Percentiles rank a stretch among this genome's conserved stretches.
phyloP scores from a whole-genome alignment of 2,329 filamentous ascomycete genomes.

The Aspergillus awamori region DNA sequence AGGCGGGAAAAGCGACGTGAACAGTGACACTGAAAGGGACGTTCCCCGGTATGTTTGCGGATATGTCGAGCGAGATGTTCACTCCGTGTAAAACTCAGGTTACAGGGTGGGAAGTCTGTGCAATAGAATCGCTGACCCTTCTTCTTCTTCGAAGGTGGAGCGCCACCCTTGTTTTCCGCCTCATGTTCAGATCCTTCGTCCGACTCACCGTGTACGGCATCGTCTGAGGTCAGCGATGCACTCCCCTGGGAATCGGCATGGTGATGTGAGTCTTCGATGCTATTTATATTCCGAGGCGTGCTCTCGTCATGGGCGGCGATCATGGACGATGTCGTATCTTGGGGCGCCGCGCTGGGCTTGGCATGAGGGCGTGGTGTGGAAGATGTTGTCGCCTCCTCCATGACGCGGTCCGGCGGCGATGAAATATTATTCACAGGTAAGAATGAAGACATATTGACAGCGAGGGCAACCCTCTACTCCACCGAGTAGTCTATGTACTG shows the following conservation, averaged over 20 bases:
- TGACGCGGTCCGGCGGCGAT: conserved; percentile 46
- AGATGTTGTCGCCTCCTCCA: conserved; percentile 59
- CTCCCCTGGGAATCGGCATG: conserved; percentile 43
- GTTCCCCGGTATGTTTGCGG: conserved; percentile 96
- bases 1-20: conserved; percentile 88
- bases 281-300: conserved; percentile 47
- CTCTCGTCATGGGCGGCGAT: conserved; percentile 33
- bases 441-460: conserved; percentile 59
- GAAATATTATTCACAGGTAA: conserved; percentile 63
- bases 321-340: conserved; percentile 28
- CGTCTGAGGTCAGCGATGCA: conserved; percentile 52
- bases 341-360: conserved; percentile 42
- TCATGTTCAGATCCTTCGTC: conserved; percentile 68
- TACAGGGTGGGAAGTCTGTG: conserved; percentile 91
- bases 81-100: conserved; percentile 90
- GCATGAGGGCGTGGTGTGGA: conserved; percentile 56
- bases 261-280: conserved; percentile 50
- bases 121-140: conserved; percentile 97
- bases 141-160: conserved; percentile 85
- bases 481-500: conserved; percentile 30
- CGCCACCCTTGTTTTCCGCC: conserved; percentile 63
- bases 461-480: conserved; percentile 29
- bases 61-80: conserved; percentile 96
- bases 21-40: conserved; percentile 96
- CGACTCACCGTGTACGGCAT: conserved; percentile 76